Evolutionary conservation across 345 rosid genomes (phyloP).

Genomic region (Arabidopsis suecica): DNA sequence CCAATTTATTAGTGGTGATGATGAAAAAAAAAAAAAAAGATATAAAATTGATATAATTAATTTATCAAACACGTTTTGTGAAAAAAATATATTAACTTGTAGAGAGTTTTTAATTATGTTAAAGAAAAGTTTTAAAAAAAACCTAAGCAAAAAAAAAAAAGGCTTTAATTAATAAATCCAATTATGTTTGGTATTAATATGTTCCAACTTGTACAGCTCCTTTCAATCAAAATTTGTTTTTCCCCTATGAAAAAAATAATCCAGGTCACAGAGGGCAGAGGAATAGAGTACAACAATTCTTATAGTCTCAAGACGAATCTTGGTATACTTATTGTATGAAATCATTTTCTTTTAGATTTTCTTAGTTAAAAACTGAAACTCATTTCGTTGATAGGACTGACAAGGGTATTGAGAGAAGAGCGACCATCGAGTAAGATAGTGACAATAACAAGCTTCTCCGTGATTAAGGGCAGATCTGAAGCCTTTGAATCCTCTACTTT

Average conservation of each 20-base stretch:
- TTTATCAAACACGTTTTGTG: too few species aligned
- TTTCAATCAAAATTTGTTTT: too few species aligned
- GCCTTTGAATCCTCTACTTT: slow-evolving; percentile 48
- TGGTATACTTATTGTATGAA: slow-evolving; percentile 23
- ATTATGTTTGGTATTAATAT: too few species aligned
- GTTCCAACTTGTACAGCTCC: too few species aligned
- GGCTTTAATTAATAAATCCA: too few species aligned
- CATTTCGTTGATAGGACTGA: slow-evolving; percentile 28
- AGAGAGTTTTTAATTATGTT: too few species aligned
- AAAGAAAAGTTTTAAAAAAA: too few species aligned
- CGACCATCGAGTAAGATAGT: slow-evolving; percentile 49
- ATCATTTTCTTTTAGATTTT: not conserved
- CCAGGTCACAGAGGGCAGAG: slow-evolving; percentile 32
- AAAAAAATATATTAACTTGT: too few species aligned
- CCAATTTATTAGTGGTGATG: too few species aligned
- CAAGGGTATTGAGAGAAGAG: slow-evolving; percentile 27
- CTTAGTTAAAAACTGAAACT: not conserved
- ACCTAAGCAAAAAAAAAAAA: too few species aligned
- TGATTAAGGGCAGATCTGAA: slow-evolving; percentile 24
- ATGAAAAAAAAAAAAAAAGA: too few species aligned
- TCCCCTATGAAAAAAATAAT: not conserved
- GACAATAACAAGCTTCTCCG: slow-evolving; percentile 48
- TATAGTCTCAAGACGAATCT: slow-evolving; percentile 21
- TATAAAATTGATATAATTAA: too few species aligned
- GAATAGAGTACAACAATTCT: slow-evolving; percentile 21